Conservation (phyloP, 2,329 filamentous ascomycete genomes). For the Stenocarpella maydis region DNA sequence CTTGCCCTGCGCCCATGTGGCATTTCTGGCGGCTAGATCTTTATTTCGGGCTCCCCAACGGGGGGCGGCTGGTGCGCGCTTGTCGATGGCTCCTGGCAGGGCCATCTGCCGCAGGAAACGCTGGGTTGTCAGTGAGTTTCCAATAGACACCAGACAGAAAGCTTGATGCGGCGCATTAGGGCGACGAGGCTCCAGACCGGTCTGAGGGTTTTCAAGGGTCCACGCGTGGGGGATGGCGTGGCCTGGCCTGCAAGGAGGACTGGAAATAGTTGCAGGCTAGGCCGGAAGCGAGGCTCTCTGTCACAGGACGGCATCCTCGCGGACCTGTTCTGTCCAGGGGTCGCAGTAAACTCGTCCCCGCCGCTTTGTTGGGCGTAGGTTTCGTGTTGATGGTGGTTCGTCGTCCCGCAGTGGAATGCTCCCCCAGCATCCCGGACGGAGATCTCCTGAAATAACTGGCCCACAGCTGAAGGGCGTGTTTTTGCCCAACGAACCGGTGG, state of each 20-base stretch:
- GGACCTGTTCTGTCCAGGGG: not conserved
- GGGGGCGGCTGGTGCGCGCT: not conserved
- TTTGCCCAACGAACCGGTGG: constrained; percentile 1
- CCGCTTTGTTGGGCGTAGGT: constrained; percentile 8
- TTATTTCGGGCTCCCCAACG: constrained; percentile 1
- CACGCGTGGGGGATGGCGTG: not conserved
- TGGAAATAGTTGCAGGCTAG: constrained; percentile 7
- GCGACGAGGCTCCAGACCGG: too few relatives aligned
- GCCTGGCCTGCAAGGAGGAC: not conserved
- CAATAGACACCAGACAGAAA: not conserved
- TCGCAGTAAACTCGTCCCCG: constrained; percentile 7
- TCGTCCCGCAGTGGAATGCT: not conserved
- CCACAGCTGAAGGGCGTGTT: not conserved
- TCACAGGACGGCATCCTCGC: not conserved
- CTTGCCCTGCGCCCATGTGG: not conserved
- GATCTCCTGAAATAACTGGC: constrained; percentile 20
- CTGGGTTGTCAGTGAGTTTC: not conserved
- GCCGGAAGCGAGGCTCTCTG: not conserved
- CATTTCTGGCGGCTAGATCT: not conserved
- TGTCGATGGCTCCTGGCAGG: not conserved
- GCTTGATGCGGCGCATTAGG: constrained; percentile 2
- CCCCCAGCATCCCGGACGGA: not conserved
- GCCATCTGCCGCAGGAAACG: constrained; percentile 4
- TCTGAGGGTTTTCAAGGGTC: not conserved
- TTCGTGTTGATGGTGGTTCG: constrained; percentile 18